Conservation (phyloP, 176 grass and related monocot genomes). For the Metroxylon sagu region DNA sequence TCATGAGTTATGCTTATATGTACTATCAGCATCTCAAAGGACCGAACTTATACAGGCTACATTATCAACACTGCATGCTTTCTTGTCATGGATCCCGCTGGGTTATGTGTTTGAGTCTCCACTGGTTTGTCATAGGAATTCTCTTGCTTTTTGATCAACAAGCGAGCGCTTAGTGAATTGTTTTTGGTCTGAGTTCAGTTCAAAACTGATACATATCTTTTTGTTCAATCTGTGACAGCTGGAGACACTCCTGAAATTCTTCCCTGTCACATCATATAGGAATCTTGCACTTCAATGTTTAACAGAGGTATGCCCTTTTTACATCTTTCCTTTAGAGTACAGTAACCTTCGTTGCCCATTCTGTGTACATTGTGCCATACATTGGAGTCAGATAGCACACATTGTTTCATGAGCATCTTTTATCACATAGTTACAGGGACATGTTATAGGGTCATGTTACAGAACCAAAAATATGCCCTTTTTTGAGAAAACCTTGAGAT, state of each 20-base stretch:
- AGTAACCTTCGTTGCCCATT: too few species aligned
- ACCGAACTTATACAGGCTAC: conserved; percentile 88
- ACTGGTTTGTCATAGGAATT: conserved; percentile 40
- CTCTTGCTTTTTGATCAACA: conserved; percentile 5
- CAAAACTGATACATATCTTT: conserved; percentile 11
- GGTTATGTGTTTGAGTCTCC: conserved; percentile 94
- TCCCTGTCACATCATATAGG: conserved; percentile 71
- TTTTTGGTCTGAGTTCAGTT: background rate
- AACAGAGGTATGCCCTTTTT: conserved; percentile 62
- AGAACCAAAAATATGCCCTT: too few species aligned
- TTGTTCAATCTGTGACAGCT: conserved; percentile 48
- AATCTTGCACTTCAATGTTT: conserved; percentile 98
- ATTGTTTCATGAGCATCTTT: too few species aligned
- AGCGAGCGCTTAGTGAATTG: background rate
- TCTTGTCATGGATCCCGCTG: conserved; percentile 95
- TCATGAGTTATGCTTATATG: conserved; percentile 97
- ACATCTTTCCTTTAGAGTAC: background rate
- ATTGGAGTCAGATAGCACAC: too few species aligned
- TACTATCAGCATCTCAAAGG: conserved; percentile 89
- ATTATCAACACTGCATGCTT: conserved; percentile 92
- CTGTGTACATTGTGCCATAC: too few species aligned
- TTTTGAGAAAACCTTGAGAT: too few species aligned
- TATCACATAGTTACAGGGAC: too few species aligned
- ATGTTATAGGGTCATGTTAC: too few species aligned
- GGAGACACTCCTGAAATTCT: conserved; percentile 92